Evolutionary conservation across 1,284 basidiomycete genomes (phyloP).

Genomic region (Cutaneotrichosporon cyanovorans): DNA sequence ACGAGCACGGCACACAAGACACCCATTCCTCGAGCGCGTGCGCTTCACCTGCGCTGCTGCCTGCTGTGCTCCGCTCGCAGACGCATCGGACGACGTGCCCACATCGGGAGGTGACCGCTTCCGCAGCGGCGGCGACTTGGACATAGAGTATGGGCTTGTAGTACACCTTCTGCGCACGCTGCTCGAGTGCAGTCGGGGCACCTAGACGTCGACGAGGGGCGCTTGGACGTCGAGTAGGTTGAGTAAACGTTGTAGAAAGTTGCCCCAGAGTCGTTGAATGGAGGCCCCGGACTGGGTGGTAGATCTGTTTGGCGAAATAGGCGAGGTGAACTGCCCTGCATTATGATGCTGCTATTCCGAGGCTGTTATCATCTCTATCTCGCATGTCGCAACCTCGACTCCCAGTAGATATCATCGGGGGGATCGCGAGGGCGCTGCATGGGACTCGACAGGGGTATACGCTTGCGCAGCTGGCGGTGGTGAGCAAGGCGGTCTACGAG

Average conservation of each 20-base stretch:
- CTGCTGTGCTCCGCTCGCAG: background rate
- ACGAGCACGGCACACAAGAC: conserved; percentile 33
- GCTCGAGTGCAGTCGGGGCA: no score
- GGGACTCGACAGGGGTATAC: background rate
- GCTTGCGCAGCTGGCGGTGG: background rate
- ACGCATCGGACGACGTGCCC: background rate
- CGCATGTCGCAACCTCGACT: background rate
- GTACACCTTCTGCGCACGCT: no score
- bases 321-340: background rate
- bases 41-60: conserved; percentile 5
- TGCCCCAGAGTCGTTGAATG: no score
- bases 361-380: no score
- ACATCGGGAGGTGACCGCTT: background rate
- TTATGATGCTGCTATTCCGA: no score
- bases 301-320: background rate
- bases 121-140: background rate
- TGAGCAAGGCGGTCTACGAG: conserved; percentile 7
- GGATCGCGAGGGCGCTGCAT: background rate
- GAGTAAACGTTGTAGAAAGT: no score
- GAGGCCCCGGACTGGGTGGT: no score
- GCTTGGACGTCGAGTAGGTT: no score
- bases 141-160: background rate
- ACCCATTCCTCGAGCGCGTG: conserved; percentile 27
- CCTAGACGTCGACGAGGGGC: no score
- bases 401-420: background rate